These are phyloP conservation scores for Chamaenerion angustifolium DNA, from an alignment of 345 rosid genomes.

Conservation along the genomic window DNA sequence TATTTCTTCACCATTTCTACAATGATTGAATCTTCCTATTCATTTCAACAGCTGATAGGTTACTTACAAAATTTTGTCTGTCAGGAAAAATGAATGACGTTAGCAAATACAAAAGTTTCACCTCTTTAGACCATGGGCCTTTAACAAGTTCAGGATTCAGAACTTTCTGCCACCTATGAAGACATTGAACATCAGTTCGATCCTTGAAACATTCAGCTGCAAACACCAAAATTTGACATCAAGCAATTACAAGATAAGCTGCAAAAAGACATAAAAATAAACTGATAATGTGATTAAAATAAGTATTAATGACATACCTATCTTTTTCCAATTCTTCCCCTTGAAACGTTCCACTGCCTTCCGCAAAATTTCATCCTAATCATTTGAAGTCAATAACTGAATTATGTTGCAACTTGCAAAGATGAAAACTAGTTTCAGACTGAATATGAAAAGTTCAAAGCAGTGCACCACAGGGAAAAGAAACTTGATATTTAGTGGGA, in stretches of 20 bases:
- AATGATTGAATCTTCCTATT: conserved; percentile 84
- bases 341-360: conserved; percentile 91
- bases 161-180: conserved; percentile 99
- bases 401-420: too few relatives aligned
- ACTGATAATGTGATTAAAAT: not conserved
- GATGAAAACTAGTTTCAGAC: too few relatives aligned
- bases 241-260: conserved; percentile 6
- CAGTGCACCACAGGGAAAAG: too few relatives aligned
- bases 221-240: conserved; percentile 20
- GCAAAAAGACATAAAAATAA: not conserved
- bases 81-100: conserved; percentile 5
- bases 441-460: too few relatives aligned
- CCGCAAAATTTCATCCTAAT: conserved; percentile 81
- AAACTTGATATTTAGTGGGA: too few relatives aligned
- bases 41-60: too few relatives aligned
- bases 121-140: conserved; percentile 99
- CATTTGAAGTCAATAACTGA: conserved; percentile 2
- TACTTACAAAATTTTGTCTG: not conserved
- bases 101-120: conserved; percentile 14
- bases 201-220: conserved; percentile 98
- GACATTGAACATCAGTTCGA: conserved; percentile 98
- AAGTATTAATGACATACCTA: conserved; percentile 33
- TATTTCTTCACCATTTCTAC: conserved; percentile 60
- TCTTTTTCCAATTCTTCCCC: conserved; percentile 99
- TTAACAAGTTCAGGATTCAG: conserved; percentile 95